phyloP scores from a whole-genome alignment of 495 filamentous ascomycete genomes.

The Xylaria palmicola region DNA sequence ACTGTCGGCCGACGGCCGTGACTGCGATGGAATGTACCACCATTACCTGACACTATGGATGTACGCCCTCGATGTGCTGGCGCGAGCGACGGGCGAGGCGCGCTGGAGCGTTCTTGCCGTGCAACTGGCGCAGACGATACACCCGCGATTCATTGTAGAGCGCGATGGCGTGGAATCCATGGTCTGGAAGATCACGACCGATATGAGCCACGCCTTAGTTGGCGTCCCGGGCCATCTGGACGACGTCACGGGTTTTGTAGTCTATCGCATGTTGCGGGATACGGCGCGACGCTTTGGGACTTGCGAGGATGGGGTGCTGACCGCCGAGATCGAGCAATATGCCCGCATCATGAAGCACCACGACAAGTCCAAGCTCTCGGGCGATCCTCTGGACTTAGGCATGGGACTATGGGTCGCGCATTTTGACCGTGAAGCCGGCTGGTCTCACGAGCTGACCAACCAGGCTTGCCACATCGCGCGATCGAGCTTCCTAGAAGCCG shows the following conservation, averaged over 20 bases:
- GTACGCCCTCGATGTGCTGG: slow-evolving; percentile 64
- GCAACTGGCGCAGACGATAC: slow-evolving; percentile 57
- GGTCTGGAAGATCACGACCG: slow-evolving; percentile 63
- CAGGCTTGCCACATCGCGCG: slow-evolving; percentile 47
- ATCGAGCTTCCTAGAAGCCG: slow-evolving; percentile 39
- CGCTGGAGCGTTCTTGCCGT: slow-evolving; percentile 56
- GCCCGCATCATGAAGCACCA: slow-evolving; percentile 52
- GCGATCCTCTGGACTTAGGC: slow-evolving; percentile 60
- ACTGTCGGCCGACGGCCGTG: slow-evolving; percentile 47
- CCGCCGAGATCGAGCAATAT: slow-evolving; percentile 59
- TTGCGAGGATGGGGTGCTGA: slow-evolving; percentile 36
- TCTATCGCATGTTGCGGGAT: slow-evolving; percentile 55
- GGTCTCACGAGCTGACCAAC: slow-evolving; percentile 48
- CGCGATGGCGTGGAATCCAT: slow-evolving; percentile 41
- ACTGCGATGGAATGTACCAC: slow-evolving; percentile 66
- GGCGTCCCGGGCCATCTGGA: slow-evolving; percentile 60
- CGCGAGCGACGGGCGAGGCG: slow-evolving; percentile 49
- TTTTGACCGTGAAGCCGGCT: slow-evolving; percentile 52
- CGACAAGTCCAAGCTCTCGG: slow-evolving; percentile 50
- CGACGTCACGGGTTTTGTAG: slow-evolving; percentile 59
- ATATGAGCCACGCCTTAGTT: slow-evolving; percentile 52
- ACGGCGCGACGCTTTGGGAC: slow-evolving; percentile 32
- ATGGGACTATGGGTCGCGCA: slow-evolving; percentile 67
- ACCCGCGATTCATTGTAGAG: slow-evolving; percentile 55
- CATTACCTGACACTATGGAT: slow-evolving; percentile 71